Evolutionary conservation across 129 eudicot genomes (phyloP), one percentile per base, ranked within the genome.

Genomic region (Glebionis coronaria): DNA sequence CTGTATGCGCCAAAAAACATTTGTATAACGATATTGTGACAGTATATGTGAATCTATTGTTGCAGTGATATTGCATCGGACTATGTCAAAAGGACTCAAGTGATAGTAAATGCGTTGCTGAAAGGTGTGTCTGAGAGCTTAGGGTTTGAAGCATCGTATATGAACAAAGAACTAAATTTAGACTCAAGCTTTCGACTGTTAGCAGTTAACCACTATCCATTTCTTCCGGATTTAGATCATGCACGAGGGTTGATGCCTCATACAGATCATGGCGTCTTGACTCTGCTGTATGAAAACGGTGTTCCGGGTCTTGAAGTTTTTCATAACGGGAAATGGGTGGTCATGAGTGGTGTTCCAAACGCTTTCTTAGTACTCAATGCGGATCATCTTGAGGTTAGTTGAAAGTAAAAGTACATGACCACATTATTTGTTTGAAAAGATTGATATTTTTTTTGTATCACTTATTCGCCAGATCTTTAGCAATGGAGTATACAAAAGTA

Each of bases 251-350:
- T 55, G 13, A 49, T 71, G 44, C 60, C 72, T n/a, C 83, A 79
- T 55, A 63, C 83, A 35, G 76, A 79, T 31, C 83, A 73, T 20
- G 76, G 79, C 21, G 73, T 79, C 19, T 55, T 79, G 76, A 79
- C 79, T 12, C 72, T 79, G 5, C 79, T 73, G 15, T 68, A 68
- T 4, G 68, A 73, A 50, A 74, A 79, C 0, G 72, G 64, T 16
- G 72, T 73, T 38, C 44, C 50, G 2, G 83, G 79, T 25, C 79
- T 79, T 38, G 79, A 73, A 68, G 76, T 79, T 51, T 46, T 45
- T 45, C 56, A 45, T 12, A 63, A 69, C 12, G 76, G 76, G 63
- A 51, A 61, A 54, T 79, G 83, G 83, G 42, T 79, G 29, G 44
- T 74, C 3, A 79, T 73, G 63, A 47, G 60, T 11, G 73, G 70